Evolutionary conservation across 2,329 filamentous ascomycete species (phyloP), one percentile per base, ranked within the genome.

Genomic region (Lachnellula arida): DNA sequence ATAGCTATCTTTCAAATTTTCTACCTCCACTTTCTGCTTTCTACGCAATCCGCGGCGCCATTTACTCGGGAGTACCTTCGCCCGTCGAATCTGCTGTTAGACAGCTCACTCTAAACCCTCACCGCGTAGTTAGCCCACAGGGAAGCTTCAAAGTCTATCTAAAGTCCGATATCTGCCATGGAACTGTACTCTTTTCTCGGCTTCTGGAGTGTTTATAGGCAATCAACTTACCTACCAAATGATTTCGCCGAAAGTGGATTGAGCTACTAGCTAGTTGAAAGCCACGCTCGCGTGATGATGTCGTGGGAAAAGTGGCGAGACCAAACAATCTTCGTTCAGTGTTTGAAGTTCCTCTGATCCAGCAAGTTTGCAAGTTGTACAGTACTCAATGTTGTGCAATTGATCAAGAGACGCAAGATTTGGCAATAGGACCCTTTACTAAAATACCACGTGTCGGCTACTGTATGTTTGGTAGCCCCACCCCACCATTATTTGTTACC

Each of bases 31-130:
- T 58, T 54, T 46, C 49, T 14, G 39, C 43, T 25, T 34, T 34
- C 11, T 58, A 61, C 54, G 54, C 57, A 60, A 60, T 58, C 25
- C n/a, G 48, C 22, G 40, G 39, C 15, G 15, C 39, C 35, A 43
- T 58, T 42, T 35, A 53, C 52, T 48, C 35, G 19, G 19, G 23
- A 44, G 39, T 32, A 19, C 17, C 35, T 55, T 53, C 28, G 9
- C 56, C 40, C 40, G 39, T 49, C 15, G 40, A 22, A 50, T 35
- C 37, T 49, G 50, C 51, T 51, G 56, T 49, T 59, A 47, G 47
- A 28, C 49, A 42, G 34, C 37, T 43, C 51, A 46, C 15, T 32
- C 17, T 28, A 47, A 22, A 28, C 11, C 2, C 9, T 12, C 9
- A 3, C 9, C 11, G 2, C 4, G 28, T 32, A 32, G 28, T 32